These are phyloP conservation scores for Calonectria pteridis DNA, from an alignment of 2,329 filamentous ascomycete species.

Conservation along the genomic window DNA sequence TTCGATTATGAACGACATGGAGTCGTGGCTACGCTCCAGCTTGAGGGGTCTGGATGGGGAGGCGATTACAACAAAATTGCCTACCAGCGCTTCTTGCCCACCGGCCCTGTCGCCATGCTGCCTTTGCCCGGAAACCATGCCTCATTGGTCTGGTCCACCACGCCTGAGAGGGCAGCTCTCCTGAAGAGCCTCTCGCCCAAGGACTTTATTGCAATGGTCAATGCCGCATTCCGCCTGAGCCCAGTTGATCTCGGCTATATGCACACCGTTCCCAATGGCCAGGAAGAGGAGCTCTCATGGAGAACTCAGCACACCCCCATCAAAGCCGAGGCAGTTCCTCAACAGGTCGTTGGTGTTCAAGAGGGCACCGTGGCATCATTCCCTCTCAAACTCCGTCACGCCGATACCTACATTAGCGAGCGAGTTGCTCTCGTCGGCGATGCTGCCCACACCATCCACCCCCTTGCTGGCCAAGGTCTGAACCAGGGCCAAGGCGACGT, in stretches of 20 bases:
- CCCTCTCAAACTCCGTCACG: constrained; percentile 90
- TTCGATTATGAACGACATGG: constrained; percentile 96
- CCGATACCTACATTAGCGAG: constrained; percentile 92
- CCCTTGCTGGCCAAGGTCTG: constrained; percentile 92
- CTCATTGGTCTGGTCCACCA: constrained; percentile 95
- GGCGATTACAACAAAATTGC: constrained; percentile 76
- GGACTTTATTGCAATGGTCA: constrained; percentile 89
- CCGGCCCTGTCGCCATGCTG: constrained; percentile 90
- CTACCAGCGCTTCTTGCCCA: constrained; percentile 95
- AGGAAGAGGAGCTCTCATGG: constrained; percentile 87
- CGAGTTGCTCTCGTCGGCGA: constrained; percentile 94
- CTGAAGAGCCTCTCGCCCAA: constrained; percentile 79
- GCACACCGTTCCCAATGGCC: constrained; percentile 71
- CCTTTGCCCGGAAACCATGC: constrained; percentile 87
- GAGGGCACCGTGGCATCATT: constrained; percentile 87
- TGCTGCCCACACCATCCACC: constrained; percentile 94
- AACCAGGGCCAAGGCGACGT: constrained; percentile 95
- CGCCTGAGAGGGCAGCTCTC: constrained; percentile 80
- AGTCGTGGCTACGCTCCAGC: constrained; percentile 87
- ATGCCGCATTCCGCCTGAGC: constrained; percentile 89
- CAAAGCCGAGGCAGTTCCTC: constrained; percentile 69
- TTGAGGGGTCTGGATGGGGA: constrained; percentile 72
- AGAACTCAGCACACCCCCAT: constrained; percentile 77
- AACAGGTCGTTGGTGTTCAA: constrained; percentile 78
- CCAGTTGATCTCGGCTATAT: constrained; percentile 86